Evolutionary conservation across 73 alveolate species (phyloP).

Genomic region (Tetrahymena elliotti): DNA sequence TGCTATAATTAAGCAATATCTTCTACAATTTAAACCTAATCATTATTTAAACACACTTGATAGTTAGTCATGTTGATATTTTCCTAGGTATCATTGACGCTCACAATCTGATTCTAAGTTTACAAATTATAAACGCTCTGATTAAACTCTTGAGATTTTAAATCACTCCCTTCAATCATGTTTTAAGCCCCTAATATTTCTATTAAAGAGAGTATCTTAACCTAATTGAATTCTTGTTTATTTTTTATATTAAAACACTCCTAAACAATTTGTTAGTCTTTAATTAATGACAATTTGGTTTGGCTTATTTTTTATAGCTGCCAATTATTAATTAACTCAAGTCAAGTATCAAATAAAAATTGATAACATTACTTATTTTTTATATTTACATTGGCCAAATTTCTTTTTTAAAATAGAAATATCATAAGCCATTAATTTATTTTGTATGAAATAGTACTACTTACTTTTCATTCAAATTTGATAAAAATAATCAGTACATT

Average conservation of each 20-base stretch:
- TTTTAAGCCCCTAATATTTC: neutral
- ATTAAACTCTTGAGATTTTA: neutral
- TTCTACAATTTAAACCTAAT: neutral
- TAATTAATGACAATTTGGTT: neutral
- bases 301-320: neutral
- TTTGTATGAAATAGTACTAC: no score
- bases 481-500: no score
- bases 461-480: no score
- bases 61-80: neutral
- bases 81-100: neutral
- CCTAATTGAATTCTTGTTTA: neutral
- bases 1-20: neutral
- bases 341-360: neutral
- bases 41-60: neutral
- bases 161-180: neutral
- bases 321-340: no score
- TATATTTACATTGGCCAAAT: neutral
- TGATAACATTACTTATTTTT: neutral
- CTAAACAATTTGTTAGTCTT: neutral
- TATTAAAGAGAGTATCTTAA: neutral
- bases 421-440: no score
- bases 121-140: neutral
- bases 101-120: neutral
- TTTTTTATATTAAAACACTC: neutral
- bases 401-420: neutral